Evolutionary conservation across 768 basidiomycete species (phyloP).

Genomic region (Boletus reticuloceps): DNA sequence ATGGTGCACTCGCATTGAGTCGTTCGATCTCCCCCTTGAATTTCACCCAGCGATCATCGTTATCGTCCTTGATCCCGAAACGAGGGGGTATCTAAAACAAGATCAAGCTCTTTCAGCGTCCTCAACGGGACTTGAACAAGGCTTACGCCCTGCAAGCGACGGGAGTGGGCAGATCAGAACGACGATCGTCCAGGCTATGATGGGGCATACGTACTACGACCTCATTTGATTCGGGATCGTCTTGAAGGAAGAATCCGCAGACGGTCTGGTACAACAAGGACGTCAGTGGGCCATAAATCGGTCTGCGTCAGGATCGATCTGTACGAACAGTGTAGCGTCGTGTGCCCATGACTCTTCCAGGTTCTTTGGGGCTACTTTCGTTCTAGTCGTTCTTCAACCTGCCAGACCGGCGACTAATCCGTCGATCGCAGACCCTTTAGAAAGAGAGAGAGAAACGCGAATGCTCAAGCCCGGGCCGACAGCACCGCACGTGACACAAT

Average conservation of each 20-base stretch:
- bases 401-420: background rate
- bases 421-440: background rate
- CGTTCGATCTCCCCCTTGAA: conserved; percentile 40
- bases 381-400: background rate
- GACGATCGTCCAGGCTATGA: background rate
- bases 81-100: conserved; percentile 46
- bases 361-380: background rate
- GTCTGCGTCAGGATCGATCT: background rate
- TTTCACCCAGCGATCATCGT: conserved; percentile 47
- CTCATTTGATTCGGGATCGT: conserved; percentile 13
- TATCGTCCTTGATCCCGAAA: conserved; percentile 58
- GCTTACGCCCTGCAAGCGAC: conserved; percentile 14
- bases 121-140: background rate
- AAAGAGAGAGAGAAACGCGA: too few species aligned
- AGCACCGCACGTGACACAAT: too few species aligned
- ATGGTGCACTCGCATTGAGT: conserved; percentile 43
- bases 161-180: background rate
- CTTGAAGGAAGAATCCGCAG: conserved; percentile 19
- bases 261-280: conserved; percentile 1
- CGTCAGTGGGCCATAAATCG: background rate
- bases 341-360: conserved; percentile 9
- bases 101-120: background rate
- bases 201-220: conserved; percentile 8
- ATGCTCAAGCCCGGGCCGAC: too few species aligned
- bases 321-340: conserved; percentile 18